Evolutionary conservation across 228 moss, liverwort and hornwort genomes (phyloP), one percentile per base, ranked within the genome.

Genomic region (Sphagnum magellanicum): DNA sequence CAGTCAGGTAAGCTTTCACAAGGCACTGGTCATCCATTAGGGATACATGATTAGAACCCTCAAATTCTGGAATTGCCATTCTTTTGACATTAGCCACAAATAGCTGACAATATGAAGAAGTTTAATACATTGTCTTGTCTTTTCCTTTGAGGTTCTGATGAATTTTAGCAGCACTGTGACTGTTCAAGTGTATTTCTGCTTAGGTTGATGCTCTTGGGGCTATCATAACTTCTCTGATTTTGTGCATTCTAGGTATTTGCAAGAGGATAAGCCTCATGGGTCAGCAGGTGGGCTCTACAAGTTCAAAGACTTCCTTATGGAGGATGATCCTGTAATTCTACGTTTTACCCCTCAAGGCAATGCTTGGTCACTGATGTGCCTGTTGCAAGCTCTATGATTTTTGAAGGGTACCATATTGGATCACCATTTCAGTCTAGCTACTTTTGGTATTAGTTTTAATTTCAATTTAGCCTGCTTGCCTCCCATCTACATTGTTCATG

Each of bases 241-340:
- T 50, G 66, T 52, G 12, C 15, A 12, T 60, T 47, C 59, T 79
- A 97, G 97, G 76, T 97, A 97, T 70, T 78, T 97, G 76, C 90
- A 91, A 63, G 97, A 97, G 81, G 97, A 97, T 76, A 93, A 87
- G 66, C 93, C 97, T 61, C 93, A 91, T 89, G 97, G 97, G 67
- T 97, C 97, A 75, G 97, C 93, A 16, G 97, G 97, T 70, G 97
- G 97, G 64, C 97, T 97, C 16, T 91, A 88, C 85, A 91, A 88
- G 58, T 97, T 97, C 79, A 85, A 81, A 67, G 90, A 91, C 63
- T 72, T 87, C 51, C 89, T 97, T 17, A 85, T 90, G 82, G 97
- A 97, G 79, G 93, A 93, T 6, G 82, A 78, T 65, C 97, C 93
- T 64, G 94, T 95, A 89, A 73, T 78, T 32, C 32, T 32, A 59